These are phyloP conservation scores for Cystobasidiopsis lactophilus DNA, from an alignment of 768 basidiomycete genomes.

Conservation along the genomic window DNA sequence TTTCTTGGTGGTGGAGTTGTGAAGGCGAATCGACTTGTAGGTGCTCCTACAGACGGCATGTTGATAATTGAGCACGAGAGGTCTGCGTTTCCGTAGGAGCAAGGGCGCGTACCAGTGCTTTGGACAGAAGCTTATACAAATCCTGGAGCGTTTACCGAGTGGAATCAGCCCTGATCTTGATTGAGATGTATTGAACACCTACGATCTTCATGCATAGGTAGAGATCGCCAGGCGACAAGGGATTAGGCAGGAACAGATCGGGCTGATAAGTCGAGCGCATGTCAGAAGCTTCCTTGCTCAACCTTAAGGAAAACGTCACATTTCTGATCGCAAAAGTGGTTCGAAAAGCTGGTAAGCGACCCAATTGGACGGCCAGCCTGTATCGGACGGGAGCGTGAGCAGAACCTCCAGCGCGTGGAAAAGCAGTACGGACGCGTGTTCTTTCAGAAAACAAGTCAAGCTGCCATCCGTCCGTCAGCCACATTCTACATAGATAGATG, in stretches of 20 bases:
- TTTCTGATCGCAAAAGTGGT: neutral
- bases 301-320: neutral
- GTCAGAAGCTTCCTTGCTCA: neutral
- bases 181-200: too few relatives aligned
- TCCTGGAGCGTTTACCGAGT: too few relatives aligned
- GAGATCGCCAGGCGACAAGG: neutral
- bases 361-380: neutral
- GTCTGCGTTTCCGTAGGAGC: too few relatives aligned
- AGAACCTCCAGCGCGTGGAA: neutral
- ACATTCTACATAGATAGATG: neutral
- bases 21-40: too few relatives aligned
- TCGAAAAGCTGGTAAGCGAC: neutral
- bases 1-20: too few relatives aligned
- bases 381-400: neutral
- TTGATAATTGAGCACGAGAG: too few relatives aligned
- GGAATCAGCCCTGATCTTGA: too few relatives aligned
- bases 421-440: neutral
- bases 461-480: neutral
- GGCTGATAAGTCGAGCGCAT: neutral
- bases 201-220: neutral
- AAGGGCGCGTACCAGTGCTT: too few relatives aligned
- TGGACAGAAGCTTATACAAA: too few relatives aligned
- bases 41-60: too few relatives aligned
- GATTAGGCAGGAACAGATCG: neutral
- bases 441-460: neutral